Evolutionary conservation across 2,329 filamentous ascomycete species (phyloP).

Genomic region (Hypoxylon rubiginosum): DNA sequence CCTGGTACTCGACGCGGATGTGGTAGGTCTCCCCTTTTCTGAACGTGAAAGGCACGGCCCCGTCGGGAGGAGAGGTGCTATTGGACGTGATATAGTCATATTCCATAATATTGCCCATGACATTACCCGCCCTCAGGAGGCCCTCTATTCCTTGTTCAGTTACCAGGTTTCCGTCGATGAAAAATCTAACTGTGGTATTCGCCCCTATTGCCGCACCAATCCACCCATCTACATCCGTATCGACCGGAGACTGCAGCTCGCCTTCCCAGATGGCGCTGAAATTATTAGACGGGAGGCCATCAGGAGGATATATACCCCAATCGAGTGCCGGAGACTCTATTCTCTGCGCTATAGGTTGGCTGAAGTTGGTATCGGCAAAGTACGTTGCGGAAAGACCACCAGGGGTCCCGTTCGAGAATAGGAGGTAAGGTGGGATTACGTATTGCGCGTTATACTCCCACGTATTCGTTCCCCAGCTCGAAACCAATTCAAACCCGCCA

Average conservation of each 20-base stretch:
- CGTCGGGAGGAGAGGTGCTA: constrained; percentile 54
- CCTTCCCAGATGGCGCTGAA: constrained; percentile 62
- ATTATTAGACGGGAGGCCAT: constrained; percentile 58
- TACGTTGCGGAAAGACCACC: constrained; percentile 59
- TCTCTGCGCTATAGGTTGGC: constrained; percentile 46
- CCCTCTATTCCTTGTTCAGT: constrained; percentile 45
- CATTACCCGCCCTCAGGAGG: constrained; percentile 48
- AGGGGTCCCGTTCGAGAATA: constrained; percentile 53
- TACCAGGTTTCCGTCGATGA: constrained; percentile 53
- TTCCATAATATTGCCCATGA: constrained; percentile 58
- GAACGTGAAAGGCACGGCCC: constrained; percentile 56
- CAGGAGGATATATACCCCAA: constrained; percentile 60
- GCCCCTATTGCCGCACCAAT: constrained; percentile 58
- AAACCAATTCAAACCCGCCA: constrained; percentile 51
- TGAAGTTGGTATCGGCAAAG: constrained; percentile 57
- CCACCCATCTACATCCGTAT: constrained; percentile 57
- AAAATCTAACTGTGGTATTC: constrained; percentile 58
- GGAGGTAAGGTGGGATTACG: constrained; percentile 58
- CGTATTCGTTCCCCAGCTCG: constrained; percentile 59
- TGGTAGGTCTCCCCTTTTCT: constrained; percentile 51
- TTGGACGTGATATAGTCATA: constrained; percentile 55
- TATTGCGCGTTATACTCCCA: constrained; percentile 61
- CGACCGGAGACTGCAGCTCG: constrained; percentile 54
- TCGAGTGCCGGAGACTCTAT: constrained; percentile 57
- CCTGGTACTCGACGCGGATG: constrained; percentile 59